phyloP scores from a whole-genome alignment of 2,329 filamentous ascomycete species.

The Microsporum canis region DNA sequence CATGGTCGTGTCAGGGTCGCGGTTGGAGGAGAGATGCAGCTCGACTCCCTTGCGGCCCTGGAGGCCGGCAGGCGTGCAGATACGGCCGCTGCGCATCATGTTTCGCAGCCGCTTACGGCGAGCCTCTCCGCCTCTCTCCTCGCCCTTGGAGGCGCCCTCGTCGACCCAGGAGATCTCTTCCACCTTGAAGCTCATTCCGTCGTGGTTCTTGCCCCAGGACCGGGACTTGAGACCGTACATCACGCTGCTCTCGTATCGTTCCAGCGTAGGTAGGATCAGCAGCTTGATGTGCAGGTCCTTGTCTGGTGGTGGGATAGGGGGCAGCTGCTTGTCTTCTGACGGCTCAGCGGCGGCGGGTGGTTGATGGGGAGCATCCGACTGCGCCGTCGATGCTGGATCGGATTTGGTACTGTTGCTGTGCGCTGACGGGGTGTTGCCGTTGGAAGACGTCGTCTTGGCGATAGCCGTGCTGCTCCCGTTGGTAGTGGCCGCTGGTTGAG shows the following conservation, averaged over 20 bases:
- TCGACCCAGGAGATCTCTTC: conserved; percentile 73
- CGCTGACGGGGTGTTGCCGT: neutral
- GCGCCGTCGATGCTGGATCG: neutral
- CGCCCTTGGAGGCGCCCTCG: conserved; percentile 45
- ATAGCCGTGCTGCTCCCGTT: conserved; percentile 12
- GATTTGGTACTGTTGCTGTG: conserved; percentile 7
- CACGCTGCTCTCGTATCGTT: conserved; percentile 63
- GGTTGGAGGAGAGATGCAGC: neutral
- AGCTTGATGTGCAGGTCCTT: conserved; percentile 81
- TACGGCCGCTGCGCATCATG: conserved; percentile 33
- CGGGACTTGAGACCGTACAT: conserved; percentile 74
- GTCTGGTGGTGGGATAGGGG: conserved; percentile 46
- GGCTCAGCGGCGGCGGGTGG: conserved; percentile 14
- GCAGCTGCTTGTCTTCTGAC: conserved; percentile 14
- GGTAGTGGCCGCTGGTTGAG: conserved; percentile 34
- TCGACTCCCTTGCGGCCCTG: conserved; percentile 11
- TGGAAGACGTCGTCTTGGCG: conserved; percentile 11
- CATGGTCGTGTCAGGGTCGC: neutral
- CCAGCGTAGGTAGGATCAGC: conserved; percentile 66
- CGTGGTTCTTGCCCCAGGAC: conserved; percentile 64
- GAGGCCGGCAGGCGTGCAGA: conserved; percentile 28
- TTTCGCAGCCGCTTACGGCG: conserved; percentile 40
- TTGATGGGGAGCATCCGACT: neutral
- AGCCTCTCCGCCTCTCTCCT: conserved; percentile 38
- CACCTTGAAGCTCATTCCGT: conserved; percentile 83